Conservation (phyloP, 495 filamentous ascomycete genomes). For the Arthonia radiata region DNA sequence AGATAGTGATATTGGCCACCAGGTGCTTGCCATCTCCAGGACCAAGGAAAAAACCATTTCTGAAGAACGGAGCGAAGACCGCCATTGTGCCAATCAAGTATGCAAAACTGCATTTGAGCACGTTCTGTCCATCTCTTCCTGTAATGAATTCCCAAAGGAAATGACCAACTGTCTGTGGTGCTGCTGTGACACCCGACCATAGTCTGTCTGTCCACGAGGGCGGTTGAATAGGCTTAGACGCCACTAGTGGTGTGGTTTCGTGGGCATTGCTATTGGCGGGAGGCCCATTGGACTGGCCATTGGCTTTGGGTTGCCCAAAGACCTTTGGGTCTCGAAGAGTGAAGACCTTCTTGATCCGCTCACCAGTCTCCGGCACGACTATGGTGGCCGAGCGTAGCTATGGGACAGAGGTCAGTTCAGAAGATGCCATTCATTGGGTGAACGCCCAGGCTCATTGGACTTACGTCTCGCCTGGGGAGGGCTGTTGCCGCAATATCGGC, state of each 20-base stretch:
- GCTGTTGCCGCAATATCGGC: no score
- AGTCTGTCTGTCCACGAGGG: no score
- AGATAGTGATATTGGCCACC: conserved; percentile 78
- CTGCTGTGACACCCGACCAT: no score
- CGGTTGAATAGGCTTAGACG: neutral
- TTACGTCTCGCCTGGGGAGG: no score
- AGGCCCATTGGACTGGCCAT: conserved; percentile 6
- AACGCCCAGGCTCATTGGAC: no score
- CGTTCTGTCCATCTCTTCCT: conserved; percentile 40
- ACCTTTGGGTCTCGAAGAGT: conserved; percentile 21
- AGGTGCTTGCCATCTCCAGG: conserved; percentile 75
- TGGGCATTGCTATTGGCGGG: conserved; percentile 11
- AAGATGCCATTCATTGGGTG: no score
- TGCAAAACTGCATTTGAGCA: conserved; percentile 81
- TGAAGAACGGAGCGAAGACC: conserved; percentile 62
- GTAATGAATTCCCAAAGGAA: conserved; percentile 12
- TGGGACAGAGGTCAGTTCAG: no score
- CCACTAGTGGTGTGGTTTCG: neutral
- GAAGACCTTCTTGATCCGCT: conserved; percentile 30
- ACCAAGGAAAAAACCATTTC: no score
- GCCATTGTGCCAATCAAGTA: conserved; percentile 74
- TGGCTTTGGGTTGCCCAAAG: conserved; percentile 1
- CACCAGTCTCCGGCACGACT: conserved; percentile 33
- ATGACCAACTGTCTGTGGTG: neutral
- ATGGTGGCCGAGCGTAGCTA: conserved; percentile 34